Base-by-base conservation (phyloP, 2,329 filamentous ascomycete species). In the Talaromyces islandicus region DNA sequence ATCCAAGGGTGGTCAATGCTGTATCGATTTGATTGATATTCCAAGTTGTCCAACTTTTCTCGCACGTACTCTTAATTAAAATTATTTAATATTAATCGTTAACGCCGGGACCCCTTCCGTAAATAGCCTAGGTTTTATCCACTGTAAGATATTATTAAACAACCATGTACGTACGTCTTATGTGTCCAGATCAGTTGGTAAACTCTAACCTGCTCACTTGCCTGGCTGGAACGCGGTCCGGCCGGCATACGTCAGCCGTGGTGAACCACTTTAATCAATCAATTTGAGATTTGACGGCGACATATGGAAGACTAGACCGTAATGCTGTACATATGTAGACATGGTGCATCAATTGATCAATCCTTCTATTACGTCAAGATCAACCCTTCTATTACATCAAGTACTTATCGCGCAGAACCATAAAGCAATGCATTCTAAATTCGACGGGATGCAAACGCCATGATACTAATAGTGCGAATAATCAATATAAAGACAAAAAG, bases 391-490 rank as follows among this genome's bases (percentile, higher is more conserved):
- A 35, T 30, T 17, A 55, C 24, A 41, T 38, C 25, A 30, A 9
- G 25, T 4, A 6, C 3, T 27, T 6, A 24, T 46, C 21, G 19
- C n/a, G 12, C 21, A 48, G 21, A 56, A 46, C 21, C n/a, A 25
- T n/a, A 46, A 48, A 56, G 24, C 54, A 56, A 41, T 56, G 54
- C 54, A 56, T 56, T 56, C 54, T 56, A 56, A 56, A 41, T 41
- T 41, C 21, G 38, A 46, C 24, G 25, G 30, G 35, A 56, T 46
- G 54, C 53, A 55, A 56, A 56, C 54, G 54, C 54, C 54, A 56
- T 41, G 25, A 46, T n/a, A 41, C 25, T 56, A 56, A 29, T 27
- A 52, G 48, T 29, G 30, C 38, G 38, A 48, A 11, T 19, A 56
- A 29, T 29, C 54, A 56, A 41, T 35, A 35, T 21, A 55, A 35